A percentile compares a stretch with the other conserved stretches of the same genome.
Evolutionary conservation across 2,329 filamentous ascomycete genomes (phyloP).

Genomic region (Apiospora koreana): DNA sequence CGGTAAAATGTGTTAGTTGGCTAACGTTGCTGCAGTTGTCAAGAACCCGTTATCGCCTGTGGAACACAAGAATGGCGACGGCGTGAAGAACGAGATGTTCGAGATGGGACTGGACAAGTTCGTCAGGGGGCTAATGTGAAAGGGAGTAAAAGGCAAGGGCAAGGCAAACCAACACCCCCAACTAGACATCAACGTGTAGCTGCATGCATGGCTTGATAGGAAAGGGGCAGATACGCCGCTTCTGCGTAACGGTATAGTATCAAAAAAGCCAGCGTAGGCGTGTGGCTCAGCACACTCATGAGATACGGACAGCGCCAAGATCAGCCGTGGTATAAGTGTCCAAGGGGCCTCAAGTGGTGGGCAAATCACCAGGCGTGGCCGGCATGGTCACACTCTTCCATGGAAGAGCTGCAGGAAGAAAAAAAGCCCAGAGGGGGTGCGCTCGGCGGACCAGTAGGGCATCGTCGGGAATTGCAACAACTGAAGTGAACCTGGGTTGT

Average conservation of each 20-base stretch:
- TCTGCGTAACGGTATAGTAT: neutral
- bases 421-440: neutral
- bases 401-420: neutral
- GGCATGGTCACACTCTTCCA: neutral
- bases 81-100: conserved; percentile 72
- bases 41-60: conserved; percentile 71
- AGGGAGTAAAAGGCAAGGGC: neutral
- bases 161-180: neutral
- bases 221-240: too few relatives aligned
- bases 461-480: neutral
- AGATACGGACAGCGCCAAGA: neutral
- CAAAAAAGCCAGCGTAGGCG: neutral
- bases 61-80: conserved; percentile 67
- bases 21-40: conserved; percentile 50
- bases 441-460: neutral
- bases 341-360: neutral
- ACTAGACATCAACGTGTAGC: too few relatives aligned
- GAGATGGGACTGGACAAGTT: conserved; percentile 77
- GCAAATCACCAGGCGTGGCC: neutral
- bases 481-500: neutral
- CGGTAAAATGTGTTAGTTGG: neutral
- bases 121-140: conserved; percentile 64
- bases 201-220: neutral
- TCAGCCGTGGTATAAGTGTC: neutral
- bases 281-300: neutral